Base-by-base conservation (phyloP, 768 basidiomycete species). In the Clitopilus hobsonii region DNA sequence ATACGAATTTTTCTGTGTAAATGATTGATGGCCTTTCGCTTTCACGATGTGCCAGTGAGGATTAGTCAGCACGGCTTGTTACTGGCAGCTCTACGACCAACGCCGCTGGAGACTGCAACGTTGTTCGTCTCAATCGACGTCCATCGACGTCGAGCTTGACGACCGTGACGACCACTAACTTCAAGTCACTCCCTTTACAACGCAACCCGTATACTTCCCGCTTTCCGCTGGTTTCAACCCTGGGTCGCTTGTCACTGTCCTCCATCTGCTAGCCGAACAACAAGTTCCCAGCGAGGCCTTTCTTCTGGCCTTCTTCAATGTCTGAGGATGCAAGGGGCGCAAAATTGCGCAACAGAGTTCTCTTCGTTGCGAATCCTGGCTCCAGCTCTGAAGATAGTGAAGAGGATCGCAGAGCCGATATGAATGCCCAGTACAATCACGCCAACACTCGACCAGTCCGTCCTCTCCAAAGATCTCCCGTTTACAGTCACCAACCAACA, bases 281-380 rank as follows among this genome's bases (percentile, higher is more conserved):
- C 32, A 36, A 36, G 32, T 36, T 36, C 32, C 32, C 32, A 30
- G 26, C 25, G 22, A n/a, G 49, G 13, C 26, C 13, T 30, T 23
- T 25, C 23, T 50, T 50, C n/a, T 25, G 26, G 16, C 38, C 55
- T 13, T 50, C 57, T 60, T 48, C 65, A 64, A 87, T 87, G 86
- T 82, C 85, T 56, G 87, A 88, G 72, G 82, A 83, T 66, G 64
- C 76, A 54, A 72, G 78, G 60, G 63, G 60, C 20, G 38, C 73
- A 73, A 57, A 76, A 68, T 61, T 55, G 53, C 52, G 60, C 55
- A 52, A 74, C 72, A 58, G 74, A 56, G 68, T 81, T 54, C 77
- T 85, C 38, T 77, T 80, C 65, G 75, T 89, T 59, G 76, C 79
- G 57, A 89, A 89, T 64, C 85, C 84, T 1, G 74, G 79, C 63